Percentiles rank a stretch among this genome's conserved stretches.
phyloP scores from a whole-genome alignment of 306 rosid species.

The Pterocarpus santalinus region DNA sequence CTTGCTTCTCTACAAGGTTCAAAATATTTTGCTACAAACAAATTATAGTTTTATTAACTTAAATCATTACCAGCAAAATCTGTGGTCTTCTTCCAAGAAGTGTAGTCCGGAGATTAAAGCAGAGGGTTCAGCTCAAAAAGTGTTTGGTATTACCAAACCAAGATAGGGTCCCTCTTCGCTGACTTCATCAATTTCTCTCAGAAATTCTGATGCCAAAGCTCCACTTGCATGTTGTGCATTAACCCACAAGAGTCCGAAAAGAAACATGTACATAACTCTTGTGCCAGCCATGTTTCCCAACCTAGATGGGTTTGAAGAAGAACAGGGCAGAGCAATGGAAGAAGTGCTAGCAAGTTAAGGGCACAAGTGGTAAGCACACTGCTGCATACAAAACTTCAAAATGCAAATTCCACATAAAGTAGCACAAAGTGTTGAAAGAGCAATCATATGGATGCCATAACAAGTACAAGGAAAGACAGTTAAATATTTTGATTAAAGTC shows the following conservation, averaged over 20 bases:
- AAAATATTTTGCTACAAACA: background rate
- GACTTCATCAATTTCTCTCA: conserved; percentile 21
- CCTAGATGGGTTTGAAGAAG: background rate
- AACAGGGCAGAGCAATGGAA: background rate
- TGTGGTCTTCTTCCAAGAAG: conserved; percentile 6
- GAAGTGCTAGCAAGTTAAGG: too few relatives aligned
- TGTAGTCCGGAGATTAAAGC: conserved; percentile 46
- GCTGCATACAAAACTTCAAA: too few relatives aligned
- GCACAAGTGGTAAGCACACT: background rate
- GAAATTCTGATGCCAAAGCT: conserved; percentile 20
- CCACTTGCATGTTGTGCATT: conserved; percentile 40
- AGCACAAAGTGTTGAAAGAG: too few relatives aligned
- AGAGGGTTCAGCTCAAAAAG: conserved; percentile 57
- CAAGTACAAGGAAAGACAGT: too few relatives aligned
- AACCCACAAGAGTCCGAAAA: conserved; percentile 28
- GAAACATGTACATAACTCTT: background rate
- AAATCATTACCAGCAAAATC: conserved; percentile 49
- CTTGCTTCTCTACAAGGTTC: background rate
- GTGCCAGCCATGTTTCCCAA: background rate
- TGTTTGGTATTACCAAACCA: conserved; percentile 59
- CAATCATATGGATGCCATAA: too few relatives aligned
- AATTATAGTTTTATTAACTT: background rate
- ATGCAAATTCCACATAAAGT: too few relatives aligned
- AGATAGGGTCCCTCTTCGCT: conserved; percentile 53
- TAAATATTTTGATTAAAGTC: too few relatives aligned